Evolutionary conservation across 345 rosid genomes (phyloP).

Genomic region (Lepidium didymum): DNA sequence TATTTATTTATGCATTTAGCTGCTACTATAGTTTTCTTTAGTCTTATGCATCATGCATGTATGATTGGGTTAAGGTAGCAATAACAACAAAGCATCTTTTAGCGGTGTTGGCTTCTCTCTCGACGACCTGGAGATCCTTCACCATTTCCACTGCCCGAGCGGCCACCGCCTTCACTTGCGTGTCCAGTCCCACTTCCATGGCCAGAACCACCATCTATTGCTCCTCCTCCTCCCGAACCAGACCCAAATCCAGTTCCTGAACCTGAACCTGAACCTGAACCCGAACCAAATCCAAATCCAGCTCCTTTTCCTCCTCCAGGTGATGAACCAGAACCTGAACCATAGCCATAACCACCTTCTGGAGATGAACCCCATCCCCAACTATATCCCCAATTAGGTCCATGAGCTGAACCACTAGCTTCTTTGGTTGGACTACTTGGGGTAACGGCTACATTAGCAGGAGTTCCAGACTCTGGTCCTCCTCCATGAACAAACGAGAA

Average conservation of each 20-base stretch:
- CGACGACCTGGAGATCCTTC: constrained; percentile 21
- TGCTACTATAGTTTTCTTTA: background rate
- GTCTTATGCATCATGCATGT: constrained; percentile 6
- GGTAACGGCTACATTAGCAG: background rate
- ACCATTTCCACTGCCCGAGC: constrained; percentile 30
- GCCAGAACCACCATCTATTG: constrained; percentile 60
- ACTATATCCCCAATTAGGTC: constrained; percentile 66
- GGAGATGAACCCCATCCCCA: constrained; percentile 95
- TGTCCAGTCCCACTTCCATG: constrained; percentile 46
- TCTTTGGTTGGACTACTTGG: constrained; percentile 8
- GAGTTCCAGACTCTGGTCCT: constrained; percentile 1
- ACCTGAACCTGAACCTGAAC: constrained; percentile 54
- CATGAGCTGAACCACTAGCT: constrained; percentile 42
- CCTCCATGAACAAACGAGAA: constrained; percentile 23
- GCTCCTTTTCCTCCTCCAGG: constrained; percentile 72
- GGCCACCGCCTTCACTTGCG: constrained; percentile 34
- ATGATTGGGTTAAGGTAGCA: constrained; percentile 10
- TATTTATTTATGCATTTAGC: constrained; percentile 19
- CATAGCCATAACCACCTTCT: constrained; percentile 74
- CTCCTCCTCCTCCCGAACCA: constrained; percentile 61
- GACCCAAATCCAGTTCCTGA: constrained; percentile 66
- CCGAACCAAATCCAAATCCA: constrained; percentile 68
- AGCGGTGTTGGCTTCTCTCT: constrained; percentile 26
- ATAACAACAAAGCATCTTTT: background rate
- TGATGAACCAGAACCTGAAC: constrained; percentile 70